Base-by-base conservation (phyloP, 2,329 filamentous ascomycete species). In the Fusarium algeriense region DNA sequence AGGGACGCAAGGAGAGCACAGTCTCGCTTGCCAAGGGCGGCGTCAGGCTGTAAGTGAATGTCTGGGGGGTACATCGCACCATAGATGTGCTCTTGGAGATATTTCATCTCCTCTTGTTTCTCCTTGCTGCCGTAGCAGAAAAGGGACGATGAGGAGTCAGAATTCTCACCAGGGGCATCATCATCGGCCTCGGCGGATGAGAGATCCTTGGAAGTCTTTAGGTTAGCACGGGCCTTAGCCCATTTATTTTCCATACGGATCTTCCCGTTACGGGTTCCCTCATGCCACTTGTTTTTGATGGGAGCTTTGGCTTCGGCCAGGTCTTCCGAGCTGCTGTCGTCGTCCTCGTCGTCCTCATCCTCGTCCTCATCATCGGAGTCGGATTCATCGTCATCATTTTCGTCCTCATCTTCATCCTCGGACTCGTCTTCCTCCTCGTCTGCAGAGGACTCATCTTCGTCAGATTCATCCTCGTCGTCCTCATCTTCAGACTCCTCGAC, bases 1-100 rank as follows among this genome's bases (percentile, higher is more conserved):
- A 82, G 70, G 10, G 78, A 60, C 4, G 77, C 81, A 7, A 85
- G 77, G 7, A 83, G 73, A 17, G 76, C 72, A 37, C 79, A 80
- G 64, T 83, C 81, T 23, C 69, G 69, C 53, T 74, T 64, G 52
- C 72, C 69, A 37, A 80, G 76, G 68, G 74, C 59, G 26, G 67
- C 71, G 34, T 79, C 74, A 1, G 76, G 69, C 38, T 74, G 28
- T 3, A 72, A 70, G 17, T 67, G 23, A 9, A 76, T 61, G 9
- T 60, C 60, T 2, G 70, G 40, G 0, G 80, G 80, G 67, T 82
- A 82, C 7, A 83, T 67, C 10, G 70, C 49, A 7, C 65, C 61
- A 53, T 77, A 76, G 46, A 82, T 68, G 64, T 80, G 72, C 10
- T 74, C 62, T 19, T 76, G 76, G 32, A 82, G 74, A 66, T 82